A percentile compares a stretch with the other conserved stretches of the same genome.
These are phyloP conservation scores for Actinomortierella wolfii DNA, from an alignment of 371 early-diverging fungal genomes.

Conservation along the genomic window DNA sequence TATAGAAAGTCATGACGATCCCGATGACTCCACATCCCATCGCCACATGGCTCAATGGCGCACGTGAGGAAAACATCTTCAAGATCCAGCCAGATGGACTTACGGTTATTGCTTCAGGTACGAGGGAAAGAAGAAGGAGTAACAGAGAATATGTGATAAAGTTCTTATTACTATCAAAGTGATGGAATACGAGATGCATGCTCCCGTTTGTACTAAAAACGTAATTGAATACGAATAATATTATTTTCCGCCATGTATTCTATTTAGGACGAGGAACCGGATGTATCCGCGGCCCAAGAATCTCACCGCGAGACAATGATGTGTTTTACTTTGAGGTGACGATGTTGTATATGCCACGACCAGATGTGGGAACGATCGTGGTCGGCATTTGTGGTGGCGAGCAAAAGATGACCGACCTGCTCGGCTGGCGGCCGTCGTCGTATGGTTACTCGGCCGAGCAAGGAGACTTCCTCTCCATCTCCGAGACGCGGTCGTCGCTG, in stretches of 20 bases:
- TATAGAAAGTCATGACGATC: constrained; percentile 22
- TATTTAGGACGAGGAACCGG: constrained; percentile 13
- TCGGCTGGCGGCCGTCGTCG: constrained; percentile 31
- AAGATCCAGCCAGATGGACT: constrained; percentile 21
- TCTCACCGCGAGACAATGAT: constrained; percentile 39
- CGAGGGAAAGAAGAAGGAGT: too few species aligned
- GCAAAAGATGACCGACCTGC: constrained; percentile 18
- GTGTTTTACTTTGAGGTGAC: constrained; percentile 43
- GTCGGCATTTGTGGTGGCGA: constrained; percentile 37
- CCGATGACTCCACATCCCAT: constrained; percentile 4
- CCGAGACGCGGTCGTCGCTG: constrained; percentile 26
- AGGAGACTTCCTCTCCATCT: constrained; percentile 34
- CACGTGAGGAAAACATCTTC: constrained; percentile 25
- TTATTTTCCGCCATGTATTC: too few species aligned
- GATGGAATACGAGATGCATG: too few species aligned
- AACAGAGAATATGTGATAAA: too few species aligned
- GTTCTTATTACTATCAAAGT: too few species aligned
- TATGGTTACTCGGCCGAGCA: constrained; percentile 33
- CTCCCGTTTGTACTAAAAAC: too few species aligned
- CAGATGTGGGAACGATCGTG: constrained; percentile 20
- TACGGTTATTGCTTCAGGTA: constrained; percentile 22
- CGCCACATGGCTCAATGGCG: constrained; percentile 29
- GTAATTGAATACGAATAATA: too few species aligned
- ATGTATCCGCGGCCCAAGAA: constrained; percentile 38
- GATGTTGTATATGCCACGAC: constrained; percentile 29